Base-by-base conservation (phyloP, 306 rosid genomes). In the Prunus campanulata region DNA sequence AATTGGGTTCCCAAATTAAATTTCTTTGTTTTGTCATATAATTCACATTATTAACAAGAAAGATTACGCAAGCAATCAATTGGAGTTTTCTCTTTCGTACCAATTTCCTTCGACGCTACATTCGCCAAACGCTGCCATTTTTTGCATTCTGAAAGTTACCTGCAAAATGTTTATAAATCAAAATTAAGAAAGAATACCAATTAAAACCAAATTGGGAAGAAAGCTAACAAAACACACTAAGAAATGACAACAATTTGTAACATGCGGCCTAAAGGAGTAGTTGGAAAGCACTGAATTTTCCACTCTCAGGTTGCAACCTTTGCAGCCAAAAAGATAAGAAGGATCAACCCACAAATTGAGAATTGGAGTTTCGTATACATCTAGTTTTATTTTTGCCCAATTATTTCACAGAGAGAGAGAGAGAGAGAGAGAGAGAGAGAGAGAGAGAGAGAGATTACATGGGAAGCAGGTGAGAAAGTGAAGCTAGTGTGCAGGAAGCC, bases 41-140 rank as follows among this genome's bases (percentile, higher is more conserved):
- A 46, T 46, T 19, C 70, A 35, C 51, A 5, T 20, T 4, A 52
- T 29, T 3, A 54, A 59, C 35, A 59, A 59, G 30, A 8, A 59
- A 11, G 5, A 24, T 24, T 22, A 59, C 22, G 32, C 15, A 59
- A 9, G 11, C 0, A 59, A 3, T 24, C 3, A 59, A 59, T 59
- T 59, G 30, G 64, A 15, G 25, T 11, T 59, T 54, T 24, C 2
- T 8, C 61, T 22, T 59, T 22, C 2, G 35, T 87, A 94, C 96
- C 96, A 94, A 59, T 87, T 80, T 94, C 77, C 98, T 90, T 79
- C 96, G 85, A 66, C 89, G 86, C 98, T 97, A 91, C 44, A 94
- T 78, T 75, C 84, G 84, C 71, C 96, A 86, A 62, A 90, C 90
- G 30, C 74, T 70, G 72, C 22, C 62, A 30, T 78, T 75, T 64